phyloP scores from a whole-genome alignment of 1,139 yeast species.

The Yamadazyma songkhlaensis region DNA sequence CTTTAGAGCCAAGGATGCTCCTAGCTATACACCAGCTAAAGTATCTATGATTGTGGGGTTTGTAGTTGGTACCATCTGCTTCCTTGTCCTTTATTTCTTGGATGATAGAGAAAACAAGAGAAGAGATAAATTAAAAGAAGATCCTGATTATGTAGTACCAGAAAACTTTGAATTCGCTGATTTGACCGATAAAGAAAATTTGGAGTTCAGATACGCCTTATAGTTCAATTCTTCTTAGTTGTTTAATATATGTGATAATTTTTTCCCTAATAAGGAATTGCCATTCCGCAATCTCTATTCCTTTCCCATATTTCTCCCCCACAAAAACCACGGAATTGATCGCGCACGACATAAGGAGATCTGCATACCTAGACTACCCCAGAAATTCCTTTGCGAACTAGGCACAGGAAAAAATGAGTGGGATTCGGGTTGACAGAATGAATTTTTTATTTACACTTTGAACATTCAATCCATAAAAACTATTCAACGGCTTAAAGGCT shows the following conservation, averaged over 20 bases:
- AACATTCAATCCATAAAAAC: neutral
- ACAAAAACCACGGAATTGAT: too few species aligned
- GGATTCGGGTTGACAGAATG: conserved; percentile 1
- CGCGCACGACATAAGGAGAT: too few species aligned
- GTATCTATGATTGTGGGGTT: conserved; percentile 17
- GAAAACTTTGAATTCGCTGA: conserved; percentile 58
- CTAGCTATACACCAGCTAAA: conserved; percentile 47
- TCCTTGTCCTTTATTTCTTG: conserved; percentile 5
- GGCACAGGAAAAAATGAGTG: neutral
- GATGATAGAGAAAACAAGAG: conserved; percentile 9
- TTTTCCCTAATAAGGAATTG: too few species aligned
- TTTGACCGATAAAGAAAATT: conserved; percentile 62
- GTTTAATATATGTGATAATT: too few species aligned
- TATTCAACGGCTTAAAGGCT: too few species aligned
- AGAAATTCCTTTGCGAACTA: too few species aligned
- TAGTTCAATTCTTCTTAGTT: neutral
- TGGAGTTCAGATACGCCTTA: conserved; percentile 8
- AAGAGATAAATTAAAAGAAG: conserved; percentile 8
- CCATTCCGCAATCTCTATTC: too few species aligned
- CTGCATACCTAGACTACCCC: too few species aligned
- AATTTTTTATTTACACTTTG: neutral
- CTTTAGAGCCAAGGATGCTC: conserved; percentile 52
- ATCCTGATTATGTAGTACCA: neutral
- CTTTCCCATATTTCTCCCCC: too few species aligned
- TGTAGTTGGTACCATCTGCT: conserved; percentile 10